Percentiles rank a stretch among this genome's conserved stretches.
Evolutionary conservation across 2,329 filamentous ascomycete genomes (phyloP).

Genomic region (Cladophialophora exuberans): DNA sequence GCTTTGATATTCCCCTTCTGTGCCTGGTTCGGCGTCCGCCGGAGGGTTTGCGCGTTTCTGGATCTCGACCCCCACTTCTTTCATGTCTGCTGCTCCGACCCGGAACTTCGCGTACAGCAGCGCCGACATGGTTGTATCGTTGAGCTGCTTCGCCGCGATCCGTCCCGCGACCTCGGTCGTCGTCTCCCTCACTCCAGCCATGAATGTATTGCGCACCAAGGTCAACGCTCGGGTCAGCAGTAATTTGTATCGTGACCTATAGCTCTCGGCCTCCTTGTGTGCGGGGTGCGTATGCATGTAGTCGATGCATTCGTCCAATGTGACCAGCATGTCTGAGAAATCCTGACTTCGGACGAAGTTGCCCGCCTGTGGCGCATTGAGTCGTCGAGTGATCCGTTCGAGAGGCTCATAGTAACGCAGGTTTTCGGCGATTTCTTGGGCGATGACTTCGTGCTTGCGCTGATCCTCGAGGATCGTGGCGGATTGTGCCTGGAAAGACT

Average conservation of each 20-base stretch:
- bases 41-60: constrained; percentile 67
- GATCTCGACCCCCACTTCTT: constrained; percentile 68
- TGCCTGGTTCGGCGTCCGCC: constrained; percentile 60
- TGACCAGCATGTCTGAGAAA: constrained; percentile 85
- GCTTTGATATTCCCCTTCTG: constrained; percentile 67
- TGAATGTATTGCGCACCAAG: constrained; percentile 68
- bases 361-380: constrained; percentile 89
- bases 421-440: constrained; percentile 83
- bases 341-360: constrained; percentile 81
- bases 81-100: constrained; percentile 66
- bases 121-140: constrained; percentile 72
- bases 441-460: constrained; percentile 74
- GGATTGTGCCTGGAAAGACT: constrained; percentile 90
- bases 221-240: constrained; percentile 72
- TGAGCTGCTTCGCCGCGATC: constrained; percentile 68
- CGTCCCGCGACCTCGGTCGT: constrained; percentile 65
- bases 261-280: constrained; percentile 85
- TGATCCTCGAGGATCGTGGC: constrained; percentile 85
- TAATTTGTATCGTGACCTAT: constrained; percentile 83
- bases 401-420: constrained; percentile 94
- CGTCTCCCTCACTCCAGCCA: constrained; percentile 64
- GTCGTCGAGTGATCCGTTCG: constrained; percentile 82
- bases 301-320: constrained; percentile 84
- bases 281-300: constrained; percentile 87
- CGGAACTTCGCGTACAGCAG: constrained; percentile 73